Evolutionary conservation across 306 rosid species (phyloP).

Genomic region (Cyamopsis tetragonoloba): DNA sequence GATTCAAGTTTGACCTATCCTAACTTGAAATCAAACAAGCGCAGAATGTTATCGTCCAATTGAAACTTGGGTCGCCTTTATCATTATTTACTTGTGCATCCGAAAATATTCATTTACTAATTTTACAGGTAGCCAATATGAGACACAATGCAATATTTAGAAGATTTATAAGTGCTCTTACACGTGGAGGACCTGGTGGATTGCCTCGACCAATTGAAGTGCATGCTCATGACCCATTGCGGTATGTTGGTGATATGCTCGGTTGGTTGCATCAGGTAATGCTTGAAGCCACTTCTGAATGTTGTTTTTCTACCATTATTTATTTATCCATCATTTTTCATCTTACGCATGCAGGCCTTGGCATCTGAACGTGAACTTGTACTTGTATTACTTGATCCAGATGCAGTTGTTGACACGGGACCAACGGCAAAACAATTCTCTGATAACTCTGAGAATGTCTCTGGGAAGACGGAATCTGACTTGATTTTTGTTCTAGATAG

Average conservation of each 20-base stretch:
- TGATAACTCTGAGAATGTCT: constrained; percentile 44
- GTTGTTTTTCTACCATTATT: constrained; percentile 9
- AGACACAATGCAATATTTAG: constrained; percentile 94
- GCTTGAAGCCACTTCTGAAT: constrained; percentile 19
- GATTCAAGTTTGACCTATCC: no score
- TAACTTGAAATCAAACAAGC: no score
- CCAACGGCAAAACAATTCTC: constrained; percentile 54
- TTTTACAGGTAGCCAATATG: constrained; percentile 88
- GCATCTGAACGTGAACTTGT: constrained; percentile 99
- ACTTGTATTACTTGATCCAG: constrained; percentile 75
- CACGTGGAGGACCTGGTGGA: constrained; percentile 98
- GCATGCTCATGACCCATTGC: constrained; percentile 95
- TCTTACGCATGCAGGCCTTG: constrained; percentile 62
- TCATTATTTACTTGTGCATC: constrained; percentile 13
- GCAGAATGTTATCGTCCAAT: constrained; percentile 22
- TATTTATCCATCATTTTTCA: constrained; percentile 2
- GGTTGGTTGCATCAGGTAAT: constrained; percentile 96
- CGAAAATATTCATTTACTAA: constrained; percentile 2
- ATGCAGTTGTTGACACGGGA: constrained; percentile 53
- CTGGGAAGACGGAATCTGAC: constrained; percentile 67
- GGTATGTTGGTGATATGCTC: constrained; percentile 95
- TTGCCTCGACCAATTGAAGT: constrained; percentile 99
- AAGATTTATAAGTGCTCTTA: constrained; percentile 94
- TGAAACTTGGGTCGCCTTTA: constrained; percentile 21
- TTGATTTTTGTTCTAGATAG: constrained; percentile 91